Conservation (phyloP, 148 eudicot species). For the Persicaria maculosa region DNA sequence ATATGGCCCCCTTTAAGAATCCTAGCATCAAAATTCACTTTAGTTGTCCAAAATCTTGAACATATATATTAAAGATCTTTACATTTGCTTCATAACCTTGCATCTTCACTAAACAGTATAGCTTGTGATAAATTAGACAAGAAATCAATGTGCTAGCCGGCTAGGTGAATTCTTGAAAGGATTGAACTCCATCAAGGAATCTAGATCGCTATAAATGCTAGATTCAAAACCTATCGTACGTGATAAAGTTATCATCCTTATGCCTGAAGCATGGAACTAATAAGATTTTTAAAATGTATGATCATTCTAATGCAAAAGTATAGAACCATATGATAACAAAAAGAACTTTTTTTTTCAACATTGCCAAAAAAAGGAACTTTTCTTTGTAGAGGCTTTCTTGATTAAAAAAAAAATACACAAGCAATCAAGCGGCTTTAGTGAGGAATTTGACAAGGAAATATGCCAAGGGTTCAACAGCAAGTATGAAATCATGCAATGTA, state of each 20-base stretch:
- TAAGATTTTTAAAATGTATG: not conserved
- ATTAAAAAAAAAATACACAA: not conserved
- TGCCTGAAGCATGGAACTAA: not conserved
- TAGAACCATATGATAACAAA: no score
- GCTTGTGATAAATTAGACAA: not conserved
- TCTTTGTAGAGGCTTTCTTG: not conserved
- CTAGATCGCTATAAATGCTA: not conserved
- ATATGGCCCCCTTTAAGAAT: not conserved
- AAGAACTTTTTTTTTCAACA: no score
- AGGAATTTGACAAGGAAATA: no score
- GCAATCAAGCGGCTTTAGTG: no score
- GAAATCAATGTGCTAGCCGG: not conserved
- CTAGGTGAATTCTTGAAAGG: not conserved
- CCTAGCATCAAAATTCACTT: not conserved
- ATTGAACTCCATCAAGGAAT: not conserved
- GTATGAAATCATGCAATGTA: no score
- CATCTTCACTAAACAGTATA: not conserved
- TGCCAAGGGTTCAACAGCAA: no score
- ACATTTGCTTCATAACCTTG: not conserved
- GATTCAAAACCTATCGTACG: not conserved
- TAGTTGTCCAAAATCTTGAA: not conserved
- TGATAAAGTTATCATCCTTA: not conserved
- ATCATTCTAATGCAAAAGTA: no score
- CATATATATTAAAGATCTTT: not conserved
- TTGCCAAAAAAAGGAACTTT: not conserved